A percentile compares a stretch with the other conserved stretches of the same genome.
phyloP scores from a whole-genome alignment of 306 rosid species.

The Fragaria nilgerrensis region DNA sequence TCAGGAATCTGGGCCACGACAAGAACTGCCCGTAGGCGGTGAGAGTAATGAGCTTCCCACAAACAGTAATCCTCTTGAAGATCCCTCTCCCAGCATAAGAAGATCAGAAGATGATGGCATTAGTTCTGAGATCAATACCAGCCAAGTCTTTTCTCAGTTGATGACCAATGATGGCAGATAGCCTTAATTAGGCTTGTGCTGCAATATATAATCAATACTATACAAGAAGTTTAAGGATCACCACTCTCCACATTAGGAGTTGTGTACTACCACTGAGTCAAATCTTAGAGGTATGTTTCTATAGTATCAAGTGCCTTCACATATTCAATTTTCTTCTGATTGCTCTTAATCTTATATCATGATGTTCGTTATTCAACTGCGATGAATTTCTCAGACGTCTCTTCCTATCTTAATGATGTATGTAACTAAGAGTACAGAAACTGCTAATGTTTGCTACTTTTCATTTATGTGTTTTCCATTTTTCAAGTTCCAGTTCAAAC shows the following conservation, averaged over 20 bases:
- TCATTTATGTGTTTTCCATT: neutral
- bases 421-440: conserved; percentile 24
- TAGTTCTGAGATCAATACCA: conserved; percentile 56
- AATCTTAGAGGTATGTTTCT: conserved; percentile 23
- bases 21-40: conserved; percentile 25
- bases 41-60: conserved; percentile 23
- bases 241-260: conserved; percentile 2
- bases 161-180: conserved; percentile 87
- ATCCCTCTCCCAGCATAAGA: conserved; percentile 35
- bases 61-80: conserved; percentile 26
- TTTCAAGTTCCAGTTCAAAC: neutral
- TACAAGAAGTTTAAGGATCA: conserved; percentile 13
- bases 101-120: conserved; percentile 34
- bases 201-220: conserved; percentile 19
- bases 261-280: conserved; percentile 15
- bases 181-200: conserved; percentile 27
- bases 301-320: conserved; percentile 1
- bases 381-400: conserved; percentile 15
- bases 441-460: neutral
- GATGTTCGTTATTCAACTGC: conserved; percentile 9
- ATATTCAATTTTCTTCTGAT: neutral
- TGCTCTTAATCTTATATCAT: conserved; percentile 12
- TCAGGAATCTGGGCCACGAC: conserved; percentile 55
- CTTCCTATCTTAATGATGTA: conserved; percentile 13
- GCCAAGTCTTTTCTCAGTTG: conserved; percentile 85